phyloP scores from a whole-genome alignment of 2,329 filamentous ascomycete genomes.

The Sporothrix mexicana region DNA sequence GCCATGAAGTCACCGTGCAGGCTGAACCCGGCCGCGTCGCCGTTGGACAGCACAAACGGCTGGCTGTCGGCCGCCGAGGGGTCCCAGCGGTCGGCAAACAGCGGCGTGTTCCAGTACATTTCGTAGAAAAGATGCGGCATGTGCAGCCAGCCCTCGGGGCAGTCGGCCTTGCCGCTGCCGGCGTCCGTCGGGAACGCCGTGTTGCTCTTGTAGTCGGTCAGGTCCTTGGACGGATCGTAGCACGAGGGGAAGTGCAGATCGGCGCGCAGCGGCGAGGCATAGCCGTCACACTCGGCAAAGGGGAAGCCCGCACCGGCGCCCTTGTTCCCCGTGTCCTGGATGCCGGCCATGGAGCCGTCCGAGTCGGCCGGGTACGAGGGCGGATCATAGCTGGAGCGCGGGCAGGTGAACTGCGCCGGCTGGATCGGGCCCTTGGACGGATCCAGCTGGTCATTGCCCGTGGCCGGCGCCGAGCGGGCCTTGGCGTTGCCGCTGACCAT shows the following conservation, averaged over 20 bases:
- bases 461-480: conserved; percentile 62
- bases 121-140: conserved; percentile 64
- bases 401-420: conserved; percentile 65
- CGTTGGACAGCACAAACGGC: conserved; percentile 72
- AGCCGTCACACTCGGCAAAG: conserved; percentile 69
- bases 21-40: conserved; percentile 72
- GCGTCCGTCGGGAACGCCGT: conserved; percentile 65
- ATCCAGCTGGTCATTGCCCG: conserved; percentile 57
- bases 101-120: conserved; percentile 65
- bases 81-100: conserved; percentile 60
- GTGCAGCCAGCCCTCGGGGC: conserved; percentile 61
- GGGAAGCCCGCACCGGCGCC: conserved; percentile 71
- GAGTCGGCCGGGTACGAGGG: conserved; percentile 61
- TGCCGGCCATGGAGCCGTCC: conserved; percentile 61
- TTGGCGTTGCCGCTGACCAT: conserved; percentile 71
- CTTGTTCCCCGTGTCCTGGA: conserved; percentile 59
- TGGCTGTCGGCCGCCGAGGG: conserved; percentile 58
- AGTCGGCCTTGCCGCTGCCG: conserved; percentile 56
- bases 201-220: conserved; percentile 67
- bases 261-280: conserved; percentile 64
- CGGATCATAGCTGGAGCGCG: conserved; percentile 54
- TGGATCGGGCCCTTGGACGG: conserved; percentile 59
- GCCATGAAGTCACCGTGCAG: conserved; percentile 76
- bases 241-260: conserved; percentile 76
- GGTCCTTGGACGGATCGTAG: conserved; percentile 69